A percentile compares a stretch with the other conserved stretches of the same genome.
Evolutionary conservation across 257 asterid genomes (phyloP).

Genomic region (Petrea volubilis): DNA sequence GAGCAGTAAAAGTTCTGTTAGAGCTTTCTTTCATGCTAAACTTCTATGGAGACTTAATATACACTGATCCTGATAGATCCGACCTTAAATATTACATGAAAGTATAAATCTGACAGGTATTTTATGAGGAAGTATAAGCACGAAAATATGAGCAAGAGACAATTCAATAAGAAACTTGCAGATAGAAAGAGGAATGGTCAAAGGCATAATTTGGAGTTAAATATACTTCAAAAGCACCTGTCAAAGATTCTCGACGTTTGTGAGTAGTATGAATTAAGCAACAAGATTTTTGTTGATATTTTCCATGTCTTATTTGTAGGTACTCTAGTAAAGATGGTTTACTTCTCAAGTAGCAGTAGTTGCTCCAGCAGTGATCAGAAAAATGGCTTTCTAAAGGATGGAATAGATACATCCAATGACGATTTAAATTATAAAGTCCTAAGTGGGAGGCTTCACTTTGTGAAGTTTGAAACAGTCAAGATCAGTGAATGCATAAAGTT

Average conservation of each 20-base stretch:
- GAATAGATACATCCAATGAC: conserved; percentile 14
- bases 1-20: neutral
- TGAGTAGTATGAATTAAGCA: neutral
- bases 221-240: conserved; percentile 9
- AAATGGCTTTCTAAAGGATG: conserved; percentile 26
- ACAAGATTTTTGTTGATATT: conserved; percentile 10
- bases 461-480: conserved; percentile 54
- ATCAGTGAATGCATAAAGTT: conserved; percentile 49
- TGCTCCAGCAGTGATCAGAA: conserved; percentile 20
- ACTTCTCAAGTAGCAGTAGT: conserved; percentile 46
- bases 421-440: conserved; percentile 19
- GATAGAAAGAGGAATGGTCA: neutral
- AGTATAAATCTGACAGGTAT: neutral
- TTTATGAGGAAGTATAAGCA: neutral
- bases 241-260: conserved; percentile 3
- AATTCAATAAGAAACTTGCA: neutral
- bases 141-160: neutral
- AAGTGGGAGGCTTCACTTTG: conserved; percentile 46
- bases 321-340: conserved; percentile 77
- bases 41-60: neutral
- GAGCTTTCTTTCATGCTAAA: neutral
- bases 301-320: conserved; percentile 42
- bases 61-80: neutral
- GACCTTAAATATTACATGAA: too few relatives aligned
- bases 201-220: conserved; percentile 6